Evolutionary conservation across 768 basidiomycete genomes (phyloP).

Genomic region (Boletellus ananas): DNA sequence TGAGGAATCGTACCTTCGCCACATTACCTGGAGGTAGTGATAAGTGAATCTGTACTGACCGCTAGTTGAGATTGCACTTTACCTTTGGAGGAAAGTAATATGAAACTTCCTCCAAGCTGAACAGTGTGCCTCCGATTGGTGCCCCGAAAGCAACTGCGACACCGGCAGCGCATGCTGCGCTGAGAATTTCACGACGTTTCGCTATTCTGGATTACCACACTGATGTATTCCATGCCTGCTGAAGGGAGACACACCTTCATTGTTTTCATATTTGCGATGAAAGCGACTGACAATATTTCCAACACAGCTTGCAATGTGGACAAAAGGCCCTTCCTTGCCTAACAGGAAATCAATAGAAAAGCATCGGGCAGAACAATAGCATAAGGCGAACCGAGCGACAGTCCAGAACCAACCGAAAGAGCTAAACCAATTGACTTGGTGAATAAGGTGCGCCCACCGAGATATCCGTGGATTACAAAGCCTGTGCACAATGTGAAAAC

Average conservation of each 20-base stretch:
- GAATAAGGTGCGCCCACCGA: slow-evolving; percentile 84
- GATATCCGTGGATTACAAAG: slow-evolving; percentile 96
- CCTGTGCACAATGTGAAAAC: slow-evolving; percentile 40
- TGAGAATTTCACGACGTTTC: slow-evolving; percentile 91
- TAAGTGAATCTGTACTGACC: neutral
- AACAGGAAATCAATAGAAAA: slow-evolving; percentile 2
- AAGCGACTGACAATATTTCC: slow-evolving; percentile 91
- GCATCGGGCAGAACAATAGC: slow-evolving; percentile 3
- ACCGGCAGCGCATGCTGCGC: slow-evolving; percentile 95
- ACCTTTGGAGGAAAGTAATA: slow-evolving; percentile 97
- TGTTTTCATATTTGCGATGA: slow-evolving; percentile 87
- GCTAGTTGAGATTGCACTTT: slow-evolving; percentile 1
- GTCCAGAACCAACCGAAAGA: slow-evolving; percentile 87
- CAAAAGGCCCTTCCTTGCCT: slow-evolving; percentile 77
- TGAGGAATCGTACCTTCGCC: slow-evolving; percentile 66
- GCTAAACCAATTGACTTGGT: slow-evolving; percentile 89
- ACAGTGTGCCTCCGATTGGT: slow-evolving; percentile 89
- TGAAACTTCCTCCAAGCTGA: slow-evolving; percentile 92
- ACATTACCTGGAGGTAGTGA: slow-evolving; percentile 65
- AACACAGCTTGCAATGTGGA: slow-evolving; percentile 89
- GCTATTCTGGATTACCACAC: slow-evolving; percentile 39
- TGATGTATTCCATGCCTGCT: neutral
- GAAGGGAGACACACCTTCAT: slow-evolving; percentile 64
- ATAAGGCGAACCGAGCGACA: slow-evolving; percentile 62
- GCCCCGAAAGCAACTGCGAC: slow-evolving; percentile 98